A percentile compares a stretch with the other conserved stretches of the same genome.
These are phyloP conservation scores for Xylaria digitata DNA, from an alignment of 2,329 filamentous ascomycete genomes.

Conservation along the genomic window DNA sequence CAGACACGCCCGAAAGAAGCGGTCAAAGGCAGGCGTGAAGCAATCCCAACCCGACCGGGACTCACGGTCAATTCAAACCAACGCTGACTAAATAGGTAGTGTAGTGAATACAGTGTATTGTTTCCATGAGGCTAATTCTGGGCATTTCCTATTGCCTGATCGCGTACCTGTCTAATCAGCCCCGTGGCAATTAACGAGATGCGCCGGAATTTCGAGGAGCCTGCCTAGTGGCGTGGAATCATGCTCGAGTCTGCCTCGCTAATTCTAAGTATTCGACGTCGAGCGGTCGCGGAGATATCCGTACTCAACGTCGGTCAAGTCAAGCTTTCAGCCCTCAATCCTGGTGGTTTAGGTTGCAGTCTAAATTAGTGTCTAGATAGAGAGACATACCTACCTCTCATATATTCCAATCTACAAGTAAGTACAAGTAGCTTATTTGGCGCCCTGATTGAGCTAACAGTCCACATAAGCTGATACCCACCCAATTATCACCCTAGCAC, in stretches of 20 bases:
- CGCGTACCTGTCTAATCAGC: no score
- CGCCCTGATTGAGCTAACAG: no score
- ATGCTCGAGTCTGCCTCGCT: conserved; percentile 7
- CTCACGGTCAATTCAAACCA: background rate
- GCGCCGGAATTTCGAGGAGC: background rate
- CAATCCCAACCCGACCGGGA: background rate
- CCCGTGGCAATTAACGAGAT: background rate
- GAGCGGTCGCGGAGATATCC: conserved; percentile 1
- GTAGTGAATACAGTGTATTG: background rate
- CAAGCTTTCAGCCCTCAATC: background rate
- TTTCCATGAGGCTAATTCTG: background rate
- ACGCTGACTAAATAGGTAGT: background rate
- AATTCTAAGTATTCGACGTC: background rate
- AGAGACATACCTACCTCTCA: no score
- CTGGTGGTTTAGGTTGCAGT: no score
- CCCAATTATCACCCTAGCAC: no score
- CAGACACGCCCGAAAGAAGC: background rate
- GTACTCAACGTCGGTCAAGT: background rate
- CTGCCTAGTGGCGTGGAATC: background rate
- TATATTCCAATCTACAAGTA: no score
- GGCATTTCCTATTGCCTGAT: no score
- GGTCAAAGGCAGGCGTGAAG: background rate
- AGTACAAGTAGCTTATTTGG: no score
- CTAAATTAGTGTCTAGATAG: no score
- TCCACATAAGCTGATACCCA: no score